phyloP scores from a whole-genome alignment of 495 filamentous ascomycete species.

The Aspergillus ostianus region DNA sequence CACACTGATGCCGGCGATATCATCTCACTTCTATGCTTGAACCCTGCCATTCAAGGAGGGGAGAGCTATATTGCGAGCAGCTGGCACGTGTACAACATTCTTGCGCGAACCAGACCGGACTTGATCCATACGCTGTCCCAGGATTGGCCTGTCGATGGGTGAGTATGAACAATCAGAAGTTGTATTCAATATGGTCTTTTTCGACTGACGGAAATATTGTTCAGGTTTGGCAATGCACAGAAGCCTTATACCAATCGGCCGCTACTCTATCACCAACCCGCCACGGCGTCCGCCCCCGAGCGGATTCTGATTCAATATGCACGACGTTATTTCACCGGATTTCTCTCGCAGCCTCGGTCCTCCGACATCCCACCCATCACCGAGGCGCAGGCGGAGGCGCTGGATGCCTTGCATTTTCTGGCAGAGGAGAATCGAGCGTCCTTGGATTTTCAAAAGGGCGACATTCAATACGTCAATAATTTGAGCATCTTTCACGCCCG shows the following conservation, averaged over 20 bases:
- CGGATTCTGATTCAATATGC: slow-evolving; percentile 52
- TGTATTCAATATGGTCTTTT: no score
- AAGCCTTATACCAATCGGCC: slow-evolving; percentile 18
- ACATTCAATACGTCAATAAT: slow-evolving; percentile 74
- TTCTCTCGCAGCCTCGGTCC: slow-evolving; percentile 45
- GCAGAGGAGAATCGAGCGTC: slow-evolving; percentile 48
- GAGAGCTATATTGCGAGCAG: slow-evolving; percentile 54
- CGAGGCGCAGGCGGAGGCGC: slow-evolving; percentile 61
- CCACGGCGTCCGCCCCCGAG: slow-evolving; percentile 36
- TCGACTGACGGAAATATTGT: no score
- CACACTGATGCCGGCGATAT: slow-evolving; percentile 71
- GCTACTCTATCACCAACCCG: slow-evolving; percentile 39
- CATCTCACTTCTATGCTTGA: slow-evolving; percentile 54
- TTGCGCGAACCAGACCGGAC: slow-evolving; percentile 55
- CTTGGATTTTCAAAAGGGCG: slow-evolving; percentile 58
- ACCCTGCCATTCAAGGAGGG: slow-evolving; percentile 50
- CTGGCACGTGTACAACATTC: slow-evolving; percentile 60
- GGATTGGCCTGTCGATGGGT: slow-evolving; percentile 53
- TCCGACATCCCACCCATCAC: slow-evolving; percentile 53
- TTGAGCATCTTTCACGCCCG: slow-evolving; percentile 59
- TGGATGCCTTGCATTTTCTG: slow-evolving; percentile 61
- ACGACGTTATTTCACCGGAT: slow-evolving; percentile 55
- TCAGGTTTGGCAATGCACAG: background rate
- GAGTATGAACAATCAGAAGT: slow-evolving; percentile 5
- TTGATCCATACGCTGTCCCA: slow-evolving; percentile 52